Evolutionary conservation across 2,329 filamentous ascomycete species (phyloP), one percentile per base, ranked within the genome.

Genomic region (Kalaharituber pfeilii): DNA sequence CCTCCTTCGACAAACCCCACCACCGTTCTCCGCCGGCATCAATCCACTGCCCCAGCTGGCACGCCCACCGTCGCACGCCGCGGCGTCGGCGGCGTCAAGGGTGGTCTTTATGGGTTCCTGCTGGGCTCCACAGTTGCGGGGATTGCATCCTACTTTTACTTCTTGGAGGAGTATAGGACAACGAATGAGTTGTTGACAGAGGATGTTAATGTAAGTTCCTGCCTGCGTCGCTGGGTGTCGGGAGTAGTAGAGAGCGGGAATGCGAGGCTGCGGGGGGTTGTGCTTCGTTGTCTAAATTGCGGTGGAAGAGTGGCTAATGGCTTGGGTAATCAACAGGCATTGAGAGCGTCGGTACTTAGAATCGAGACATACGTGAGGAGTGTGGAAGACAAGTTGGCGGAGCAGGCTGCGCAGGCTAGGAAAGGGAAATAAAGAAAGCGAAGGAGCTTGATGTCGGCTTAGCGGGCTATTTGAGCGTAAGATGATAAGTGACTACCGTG

Each of bases 161-260:
- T 94, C 62, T 72, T 96, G 64, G 80, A 89, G 67, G 88, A 96
- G 70, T 96, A 95, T 74, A 86, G 87, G 72, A 75, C 87, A 44
- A 85, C 86, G 63, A 96, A 95, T 72, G 85, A 94, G 71, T 77
- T 95, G 66, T 73, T 96, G 70, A 89, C 82, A 57, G 87, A 94
- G 71, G 89, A 96, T 70, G 94, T 96, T 68, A 89, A 89, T 71
- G 89, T 95, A 77, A 70, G 86, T 82, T 62, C 66, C 62, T 70
- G 65, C 67, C 68, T 70, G 11, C 53, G 45, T 47, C 45, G 45
- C 30, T 50, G 30, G 18, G 55, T 39, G 26, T 49, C 26, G 24
- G 49, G 42, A 22, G 20, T 9, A 9, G 30, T 9, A 36, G 9
- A 9, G 9, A 36, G 24, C 44, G 20, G 13, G 24, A 20, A 13